These are phyloP conservation scores for Batkoa obscura DNA, from an alignment of 371 early-diverging fungal species.

Conservation along the genomic window DNA sequence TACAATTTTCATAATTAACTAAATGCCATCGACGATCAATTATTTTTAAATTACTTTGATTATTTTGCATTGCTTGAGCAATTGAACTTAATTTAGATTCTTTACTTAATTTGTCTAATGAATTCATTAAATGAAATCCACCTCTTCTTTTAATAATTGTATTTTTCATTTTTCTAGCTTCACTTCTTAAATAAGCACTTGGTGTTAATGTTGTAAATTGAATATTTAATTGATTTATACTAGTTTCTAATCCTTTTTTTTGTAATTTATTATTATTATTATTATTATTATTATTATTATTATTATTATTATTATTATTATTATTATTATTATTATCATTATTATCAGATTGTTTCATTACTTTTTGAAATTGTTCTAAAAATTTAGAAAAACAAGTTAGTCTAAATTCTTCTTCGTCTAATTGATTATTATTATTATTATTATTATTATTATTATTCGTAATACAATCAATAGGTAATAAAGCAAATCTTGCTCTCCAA, in stretches of 20 bases:
- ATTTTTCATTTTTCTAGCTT: constrained; percentile 3
- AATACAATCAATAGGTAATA: constrained; percentile 79
- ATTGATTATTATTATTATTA: constrained; percentile 22
- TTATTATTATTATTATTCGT: too few relatives aligned
- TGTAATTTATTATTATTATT: too few relatives aligned
- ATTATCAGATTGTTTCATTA: constrained; percentile 17
- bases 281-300: too few relatives aligned
- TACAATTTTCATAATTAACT: constrained; percentile 44
- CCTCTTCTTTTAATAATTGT: not conserved
- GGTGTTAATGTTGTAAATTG: constrained; percentile 8
- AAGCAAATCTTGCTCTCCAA: constrained; percentile 75
- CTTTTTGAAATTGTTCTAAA: constrained; percentile 50
- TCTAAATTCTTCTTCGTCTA: constrained; percentile 78
- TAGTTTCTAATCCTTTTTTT: not conserved
- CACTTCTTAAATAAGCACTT: constrained; percentile 2
- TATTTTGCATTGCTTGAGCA: constrained; percentile 53
- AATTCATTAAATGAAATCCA: not conserved
- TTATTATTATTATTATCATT: too few relatives aligned
- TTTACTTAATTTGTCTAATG: constrained; percentile 14
- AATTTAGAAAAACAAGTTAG: constrained; percentile 70
- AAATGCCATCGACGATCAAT: constrained; percentile 84
- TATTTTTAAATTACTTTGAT: constrained; percentile 42
- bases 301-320: too few relatives aligned
- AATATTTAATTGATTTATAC: constrained; percentile 12
- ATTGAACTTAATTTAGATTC: constrained; percentile 38